These are phyloP conservation scores for Dysphania ambrosioides DNA, from an alignment of 148 eudicot species.

Conservation along the genomic window DNA sequence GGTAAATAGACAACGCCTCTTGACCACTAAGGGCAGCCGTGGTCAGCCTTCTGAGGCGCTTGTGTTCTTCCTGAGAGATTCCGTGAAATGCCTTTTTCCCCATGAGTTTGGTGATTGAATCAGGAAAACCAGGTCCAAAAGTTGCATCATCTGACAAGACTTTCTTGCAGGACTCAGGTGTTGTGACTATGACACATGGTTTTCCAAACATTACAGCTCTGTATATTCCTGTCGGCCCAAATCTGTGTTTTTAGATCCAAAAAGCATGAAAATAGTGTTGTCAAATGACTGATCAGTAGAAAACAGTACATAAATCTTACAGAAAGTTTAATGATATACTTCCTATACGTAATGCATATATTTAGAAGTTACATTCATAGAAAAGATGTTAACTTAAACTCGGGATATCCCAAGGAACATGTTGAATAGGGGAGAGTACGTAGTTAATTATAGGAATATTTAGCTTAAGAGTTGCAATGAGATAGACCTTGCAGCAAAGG, in stretches of 20 bases:
- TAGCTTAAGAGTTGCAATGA: background rate
- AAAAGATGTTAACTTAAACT: background rate
- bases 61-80: constrained; percentile 35
- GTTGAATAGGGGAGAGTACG: background rate
- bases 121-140: constrained; percentile 41
- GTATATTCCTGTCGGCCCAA: constrained; percentile 34
- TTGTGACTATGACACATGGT: constrained; percentile 44
- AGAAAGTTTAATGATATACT: no score
- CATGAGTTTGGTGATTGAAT: constrained; percentile 37
- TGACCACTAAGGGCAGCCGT: constrained; percentile 38
- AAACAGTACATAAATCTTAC: background rate
- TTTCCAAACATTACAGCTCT: constrained; percentile 36
- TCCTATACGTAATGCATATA: no score
- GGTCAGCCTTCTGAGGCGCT: constrained; percentile 35
- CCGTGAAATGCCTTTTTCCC: constrained; percentile 39
- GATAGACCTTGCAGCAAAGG: constrained; percentile 31
- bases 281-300: background rate
- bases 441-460: background rate
- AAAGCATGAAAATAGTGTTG: background rate
- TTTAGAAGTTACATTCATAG: background rate
- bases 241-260: constrained; percentile 5
- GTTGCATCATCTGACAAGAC: constrained; percentile 34
- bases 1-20: constrained; percentile 36
- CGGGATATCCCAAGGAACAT: background rate
- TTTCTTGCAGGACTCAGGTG: constrained; percentile 36